Base-by-base conservation (phyloP, 73 alveolate species). In the Paramecium sexaurelia region DNA sequence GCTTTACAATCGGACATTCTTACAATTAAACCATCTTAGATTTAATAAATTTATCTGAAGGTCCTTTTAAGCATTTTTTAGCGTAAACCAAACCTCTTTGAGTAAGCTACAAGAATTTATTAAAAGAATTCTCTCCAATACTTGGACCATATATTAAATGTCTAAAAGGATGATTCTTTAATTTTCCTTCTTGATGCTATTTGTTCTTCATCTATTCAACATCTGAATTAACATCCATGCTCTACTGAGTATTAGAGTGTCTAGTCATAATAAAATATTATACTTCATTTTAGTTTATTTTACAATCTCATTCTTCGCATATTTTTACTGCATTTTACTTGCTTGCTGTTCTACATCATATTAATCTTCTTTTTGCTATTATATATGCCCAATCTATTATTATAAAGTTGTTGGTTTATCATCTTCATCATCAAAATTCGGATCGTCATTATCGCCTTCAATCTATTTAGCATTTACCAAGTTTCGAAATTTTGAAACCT, bases 61-160 rank as follows among this genome's bases (percentile, higher is more conserved):
- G 94, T 20, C 94, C 94, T 88, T 88, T 88, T 11, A 88, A 47
- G 29, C 94, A 88, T 45, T 88, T 88, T 69, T 82, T 88, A 2
- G 94, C 94, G 43, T 88, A 88, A 6, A 88, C 84, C 7, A 88
- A 61, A 9, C 94, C 94, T 27, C 94, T 55, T 45, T 88, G 66
- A 45, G 94, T 88, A 3, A 88, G 24, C 26, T 75, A 29, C 29
- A 88, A 69, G 84, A 68, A 82, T n/a, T 88, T 88, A 20, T 69
- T 69, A 20, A 68, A 88, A 13, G 94, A 8, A 37, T 75, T 61
- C 45, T 88, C 94, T 19, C 84, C 83, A 10, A 88, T 88, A 19
- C 61, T 68, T 75, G 85, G 85, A 22, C 91, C 85, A 61, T 68
- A 88, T 2, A 88, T 88, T 7, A 88, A 84, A 29, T 88, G 94